Conservation (phyloP, 805 yeast genomes). For the Ascoidea rubescens region DNA sequence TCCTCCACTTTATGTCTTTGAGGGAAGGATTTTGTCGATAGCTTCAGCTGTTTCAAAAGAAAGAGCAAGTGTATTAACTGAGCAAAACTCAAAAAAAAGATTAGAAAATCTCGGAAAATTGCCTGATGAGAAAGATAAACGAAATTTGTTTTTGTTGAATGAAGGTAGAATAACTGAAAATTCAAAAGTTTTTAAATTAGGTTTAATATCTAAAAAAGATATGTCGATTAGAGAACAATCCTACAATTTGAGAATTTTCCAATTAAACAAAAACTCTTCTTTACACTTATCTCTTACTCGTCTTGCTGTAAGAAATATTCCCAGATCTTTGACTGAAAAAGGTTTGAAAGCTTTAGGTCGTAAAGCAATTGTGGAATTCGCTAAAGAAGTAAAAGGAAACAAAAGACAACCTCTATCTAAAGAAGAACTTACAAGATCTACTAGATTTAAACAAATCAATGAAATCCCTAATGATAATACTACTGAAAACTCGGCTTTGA, state of each 20-base stretch:
- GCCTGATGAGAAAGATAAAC: slow-evolving; percentile 65
- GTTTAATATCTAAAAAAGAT: slow-evolving; percentile 50
- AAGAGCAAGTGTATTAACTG: slow-evolving; percentile 63
- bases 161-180: slow-evolving; percentile 84
- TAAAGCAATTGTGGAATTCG: slow-evolving; percentile 88
- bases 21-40: slow-evolving; percentile 80
- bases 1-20: slow-evolving; percentile 75
- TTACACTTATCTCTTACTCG: slow-evolving; percentile 90
- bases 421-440: slow-evolving; percentile 78
- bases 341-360: slow-evolving; percentile 86
- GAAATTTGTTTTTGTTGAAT: slow-evolving; percentile 75
- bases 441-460: slow-evolving; percentile 37
- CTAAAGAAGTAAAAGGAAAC: slow-evolving; percentile 67
- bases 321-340: slow-evolving; percentile 82
- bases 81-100: slow-evolving; percentile 59
- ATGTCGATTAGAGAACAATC: slow-evolving; percentile 82
- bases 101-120: slow-evolving; percentile 69
- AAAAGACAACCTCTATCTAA: slow-evolving; percentile 74
- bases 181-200: slow-evolving; percentile 55
- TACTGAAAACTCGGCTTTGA: too few relatives aligned
- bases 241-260: slow-evolving; percentile 73
- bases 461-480: slow-evolving; percentile 24
- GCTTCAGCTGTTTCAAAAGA: slow-evolving; percentile 79
- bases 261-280: slow-evolving; percentile 80
- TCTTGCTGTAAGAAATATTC: slow-evolving; percentile 86